Evolutionary conservation across 768 basidiomycete species (phyloP).

Genomic region (Tremella mesenterica): DNA sequence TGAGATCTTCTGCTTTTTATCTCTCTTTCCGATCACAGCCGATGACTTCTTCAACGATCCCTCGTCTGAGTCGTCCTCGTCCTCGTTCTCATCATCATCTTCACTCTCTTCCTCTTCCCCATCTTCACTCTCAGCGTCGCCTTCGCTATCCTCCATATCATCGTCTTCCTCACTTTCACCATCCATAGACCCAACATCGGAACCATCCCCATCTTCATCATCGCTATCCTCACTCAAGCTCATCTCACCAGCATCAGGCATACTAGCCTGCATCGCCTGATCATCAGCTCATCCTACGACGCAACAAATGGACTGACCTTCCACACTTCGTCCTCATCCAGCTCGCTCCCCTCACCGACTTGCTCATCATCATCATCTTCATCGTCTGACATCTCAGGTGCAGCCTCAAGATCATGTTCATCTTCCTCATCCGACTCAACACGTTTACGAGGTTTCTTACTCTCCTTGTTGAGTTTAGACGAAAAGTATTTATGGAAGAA

Average conservation of each 20-base stretch:
- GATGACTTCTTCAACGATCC: conserved; percentile 5
- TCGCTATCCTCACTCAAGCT: conserved; percentile 32
- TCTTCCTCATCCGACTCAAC: conserved; percentile 17
- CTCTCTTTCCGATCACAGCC: conserved; percentile 8
- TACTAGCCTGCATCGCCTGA: conserved; percentile 81
- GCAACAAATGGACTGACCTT: conserved; percentile 53
- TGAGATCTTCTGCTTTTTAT: conserved; percentile 2
- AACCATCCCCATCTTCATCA: conserved; percentile 19
- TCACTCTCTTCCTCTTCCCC: conserved; percentile 14
- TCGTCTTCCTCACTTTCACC: conserved; percentile 35
- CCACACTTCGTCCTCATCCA: conserved; percentile 69
- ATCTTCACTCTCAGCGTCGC: conserved; percentile 12
- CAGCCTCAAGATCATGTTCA: conserved; percentile 39
- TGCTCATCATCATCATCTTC: conserved; percentile 44
- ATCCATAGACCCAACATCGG: conserved; percentile 11
- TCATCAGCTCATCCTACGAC: conserved; percentile 4
- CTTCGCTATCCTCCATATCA: conserved; percentile 12
- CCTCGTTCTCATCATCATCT: conserved; percentile 29
- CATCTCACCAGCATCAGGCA: conserved; percentile 54
- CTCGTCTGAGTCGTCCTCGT: conserved; percentile 8
- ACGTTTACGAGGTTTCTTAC: conserved; percentile 21
- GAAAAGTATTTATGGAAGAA: conserved; percentile 90
- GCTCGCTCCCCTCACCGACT: conserved; percentile 34
- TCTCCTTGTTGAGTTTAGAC: conserved; percentile 55
- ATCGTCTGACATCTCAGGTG: conserved; percentile 33